Conservation (phyloP, 768 basidiomycete species). For the Rhizopogon rudus region DNA sequence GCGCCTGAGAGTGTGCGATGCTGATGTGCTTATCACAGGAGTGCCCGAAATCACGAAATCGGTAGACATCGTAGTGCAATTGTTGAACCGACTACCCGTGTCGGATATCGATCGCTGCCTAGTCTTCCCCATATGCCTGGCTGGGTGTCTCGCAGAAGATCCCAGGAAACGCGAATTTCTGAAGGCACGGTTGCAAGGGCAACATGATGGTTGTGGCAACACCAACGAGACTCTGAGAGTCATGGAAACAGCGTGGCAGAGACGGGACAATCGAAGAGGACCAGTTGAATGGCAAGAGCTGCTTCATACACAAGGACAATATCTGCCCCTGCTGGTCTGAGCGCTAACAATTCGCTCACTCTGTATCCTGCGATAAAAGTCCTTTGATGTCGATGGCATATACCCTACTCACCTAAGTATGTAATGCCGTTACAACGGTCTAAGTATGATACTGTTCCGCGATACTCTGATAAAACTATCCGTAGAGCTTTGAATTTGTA, state of each 20-base stretch:
- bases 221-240: constrained; percentile 49
- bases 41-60: constrained; percentile 65
- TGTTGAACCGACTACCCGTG: constrained; percentile 48
- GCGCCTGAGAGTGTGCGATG: neutral
- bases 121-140: constrained; percentile 69
- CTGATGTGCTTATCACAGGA: constrained; percentile 35
- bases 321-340: constrained; percentile 26
- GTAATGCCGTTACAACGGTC: neutral
- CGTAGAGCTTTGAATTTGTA: neutral
- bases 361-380: neutral
- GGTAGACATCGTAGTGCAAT: constrained; percentile 49
- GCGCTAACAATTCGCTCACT: neutral
- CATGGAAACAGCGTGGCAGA: constrained; percentile 70
- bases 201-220: constrained; percentile 59
- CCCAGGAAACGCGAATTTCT: constrained; percentile 51
- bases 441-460: neutral
- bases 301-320: constrained; percentile 26
- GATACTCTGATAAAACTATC: neutral
- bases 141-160: constrained; percentile 71
- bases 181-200: constrained; percentile 47
- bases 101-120: constrained; percentile 62
- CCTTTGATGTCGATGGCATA: neutral
- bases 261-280: constrained; percentile 49
- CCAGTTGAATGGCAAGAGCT: constrained; percentile 60
- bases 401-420: constrained; percentile 5